Evolutionary conservation across 306 rosid genomes (phyloP).

Genomic region (Medicago lupulina): DNA sequence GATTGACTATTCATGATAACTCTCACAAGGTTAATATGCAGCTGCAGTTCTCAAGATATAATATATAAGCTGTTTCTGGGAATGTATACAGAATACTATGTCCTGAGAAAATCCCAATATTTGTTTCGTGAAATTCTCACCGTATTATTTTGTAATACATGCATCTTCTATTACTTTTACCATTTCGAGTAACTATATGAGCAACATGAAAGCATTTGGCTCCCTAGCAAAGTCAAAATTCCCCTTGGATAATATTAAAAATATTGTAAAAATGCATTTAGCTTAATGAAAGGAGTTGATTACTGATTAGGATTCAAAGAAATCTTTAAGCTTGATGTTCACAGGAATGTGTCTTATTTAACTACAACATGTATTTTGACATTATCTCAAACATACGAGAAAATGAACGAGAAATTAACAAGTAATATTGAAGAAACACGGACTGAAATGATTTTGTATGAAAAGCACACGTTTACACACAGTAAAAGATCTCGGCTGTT

Average conservation of each 20-base stretch:
- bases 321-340: slow-evolving; percentile 35
- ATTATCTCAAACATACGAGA: background rate
- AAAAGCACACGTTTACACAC: too few species aligned
- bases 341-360: background rate
- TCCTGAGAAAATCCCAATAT: slow-evolving; percentile 2
- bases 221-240: background rate
- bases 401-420: background rate
- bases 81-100: slow-evolving; percentile 9
- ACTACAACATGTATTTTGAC: background rate
- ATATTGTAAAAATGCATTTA: background rate
- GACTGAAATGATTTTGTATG: background rate
- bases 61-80: slow-evolving; percentile 4
- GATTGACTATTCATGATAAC: slow-evolving; percentile 23
- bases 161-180: background rate
- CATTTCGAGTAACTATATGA: slow-evolving; percentile 25
- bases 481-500: too few species aligned
- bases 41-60: slow-evolving; percentile 32
- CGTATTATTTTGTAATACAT: background rate
- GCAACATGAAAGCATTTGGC: background rate
- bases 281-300: background rate
- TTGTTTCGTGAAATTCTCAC: slow-evolving; percentile 15
- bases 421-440: slow-evolving; percentile 18
- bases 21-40: slow-evolving; percentile 30
- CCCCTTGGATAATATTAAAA: slow-evolving; percentile 4
- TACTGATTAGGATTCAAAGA: background rate